Base-by-base conservation (phyloP, 1,139 yeast genomes). In the Lodderomyces beijingensis region DNA sequence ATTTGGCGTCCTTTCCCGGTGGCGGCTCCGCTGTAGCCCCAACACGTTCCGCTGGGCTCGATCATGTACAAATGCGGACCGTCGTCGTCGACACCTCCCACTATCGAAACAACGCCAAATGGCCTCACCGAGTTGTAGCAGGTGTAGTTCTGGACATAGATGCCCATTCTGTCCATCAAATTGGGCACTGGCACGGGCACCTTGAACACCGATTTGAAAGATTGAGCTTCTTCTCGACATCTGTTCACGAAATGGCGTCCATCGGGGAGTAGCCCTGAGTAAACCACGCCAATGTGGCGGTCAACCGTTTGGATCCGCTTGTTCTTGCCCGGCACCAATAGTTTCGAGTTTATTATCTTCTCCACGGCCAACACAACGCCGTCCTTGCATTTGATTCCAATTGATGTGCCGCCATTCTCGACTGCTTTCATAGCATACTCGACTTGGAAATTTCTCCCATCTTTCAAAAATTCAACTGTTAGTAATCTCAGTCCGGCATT, bases 21-120 rank as follows among this genome's bases (percentile, higher is more conserved):
- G 22, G 98, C 98, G 31, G 96, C 95, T 37, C 96, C 98, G 35
- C 76, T 74, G 61, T 91, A 93, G 30, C 99, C 99, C 97, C 98
- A 91, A 53, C 80, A 85, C 1, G 88, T 71, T 40, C 99, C 98
- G 57, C 95, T 85, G 44, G 99, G 98, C 58, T 93, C 99, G 42
- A 93, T 74, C 96, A 91, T 89, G 63, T 84, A 89, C 52, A 93
- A 72, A 55, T 89, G 96, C 24, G 95, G 79, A 7, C 95, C 95
- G 41, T 82, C 76, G 27, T 76, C 79, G 56, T 89, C 97, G 31
- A 86, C 79, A 42, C 98, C 98, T 30, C 96, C 98, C 33, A 93
- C 74, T 43, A 93, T 89, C 11, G 95, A 79, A 33, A 88, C 79
- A 36, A 91, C 77, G 33, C 99, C 99, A 59, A 91, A 91, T 16